Percentiles rank a stretch among this genome's conserved stretches.
These are phyloP conservation scores for Asterionellopsis glacialis DNA, from an alignment of 108 stramenopile species.

Conservation along the genomic window DNA sequence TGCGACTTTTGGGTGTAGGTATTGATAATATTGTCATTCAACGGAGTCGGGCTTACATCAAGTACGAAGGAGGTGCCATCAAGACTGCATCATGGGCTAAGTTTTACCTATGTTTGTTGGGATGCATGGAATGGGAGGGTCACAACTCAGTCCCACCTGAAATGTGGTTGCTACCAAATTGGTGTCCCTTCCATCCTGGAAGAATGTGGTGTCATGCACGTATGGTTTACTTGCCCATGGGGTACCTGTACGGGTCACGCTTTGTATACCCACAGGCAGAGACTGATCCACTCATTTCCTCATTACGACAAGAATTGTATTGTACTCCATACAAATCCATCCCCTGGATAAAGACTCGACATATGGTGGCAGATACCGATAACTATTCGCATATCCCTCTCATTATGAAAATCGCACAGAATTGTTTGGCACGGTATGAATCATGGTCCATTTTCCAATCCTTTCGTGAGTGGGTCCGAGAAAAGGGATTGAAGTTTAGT, in stretches of 20 bases:
- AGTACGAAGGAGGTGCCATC: slow-evolving; percentile 86
- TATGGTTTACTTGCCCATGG: slow-evolving; percentile 99
- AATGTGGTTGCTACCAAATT: slow-evolving; percentile 97
- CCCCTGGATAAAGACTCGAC: slow-evolving; percentile 81
- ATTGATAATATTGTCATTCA: slow-evolving; percentile 44
- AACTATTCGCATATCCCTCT: slow-evolving; percentile 90
- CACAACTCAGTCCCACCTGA: slow-evolving; percentile 95
- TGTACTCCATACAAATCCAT: slow-evolving; percentile 61
- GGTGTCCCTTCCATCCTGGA: slow-evolving; percentile 98
- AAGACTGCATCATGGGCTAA: slow-evolving; percentile 96
- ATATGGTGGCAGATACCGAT: slow-evolving; percentile 86
- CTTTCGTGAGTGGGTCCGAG: slow-evolving; percentile 53
- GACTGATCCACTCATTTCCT: slow-evolving; percentile 61
- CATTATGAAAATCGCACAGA: slow-evolving; percentile 84
- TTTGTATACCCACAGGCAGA: slow-evolving; percentile 73
- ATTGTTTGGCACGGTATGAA: slow-evolving; percentile 83
- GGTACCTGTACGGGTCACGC: slow-evolving; percentile 86
- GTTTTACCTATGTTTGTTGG: slow-evolving; percentile 95
- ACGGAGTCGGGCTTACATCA: slow-evolving; percentile 67
- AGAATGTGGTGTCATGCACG: slow-evolving; percentile 98
- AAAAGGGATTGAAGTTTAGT: slow-evolving; percentile 71
- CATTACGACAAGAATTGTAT: slow-evolving; percentile 78
- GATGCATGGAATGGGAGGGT: slow-evolving; percentile 92
- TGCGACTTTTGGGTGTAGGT: slow-evolving; percentile 83
- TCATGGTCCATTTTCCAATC: slow-evolving; percentile 64